Conservation (phyloP, 352 stramenopile species). For the Globisporangium spiculum region DNA sequence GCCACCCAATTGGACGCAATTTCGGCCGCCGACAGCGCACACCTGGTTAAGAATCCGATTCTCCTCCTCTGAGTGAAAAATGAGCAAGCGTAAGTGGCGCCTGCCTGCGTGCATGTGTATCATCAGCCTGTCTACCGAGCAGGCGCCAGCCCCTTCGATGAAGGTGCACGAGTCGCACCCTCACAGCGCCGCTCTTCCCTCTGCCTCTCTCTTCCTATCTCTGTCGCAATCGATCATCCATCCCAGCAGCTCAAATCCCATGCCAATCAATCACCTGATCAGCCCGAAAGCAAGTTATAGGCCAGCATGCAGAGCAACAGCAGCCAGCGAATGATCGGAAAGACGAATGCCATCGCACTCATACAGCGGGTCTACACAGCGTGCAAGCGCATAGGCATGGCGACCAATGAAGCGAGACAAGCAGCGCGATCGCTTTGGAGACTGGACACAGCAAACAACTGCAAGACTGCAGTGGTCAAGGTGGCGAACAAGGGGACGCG, state of each 20-base stretch:
- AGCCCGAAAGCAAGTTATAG: background rate
- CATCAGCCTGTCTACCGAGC: background rate
- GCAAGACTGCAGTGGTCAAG: background rate
- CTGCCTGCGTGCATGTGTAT: conserved; percentile 5
- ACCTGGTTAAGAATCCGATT: conserved; percentile 49
- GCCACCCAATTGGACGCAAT: conserved; percentile 17
- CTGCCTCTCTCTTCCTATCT: background rate
- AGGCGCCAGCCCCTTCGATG: background rate
- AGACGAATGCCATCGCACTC: background rate
- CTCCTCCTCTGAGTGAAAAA: conserved; percentile 75
- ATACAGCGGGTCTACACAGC: background rate
- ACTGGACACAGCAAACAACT: background rate
- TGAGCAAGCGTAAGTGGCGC: conserved; percentile 77
- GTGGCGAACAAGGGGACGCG: background rate
- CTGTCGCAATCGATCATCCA: background rate
- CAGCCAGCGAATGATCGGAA: background rate
- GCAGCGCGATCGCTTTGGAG: too few species aligned
- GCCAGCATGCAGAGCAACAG: background rate
- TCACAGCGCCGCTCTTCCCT: background rate
- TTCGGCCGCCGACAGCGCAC: conserved; percentile 12
- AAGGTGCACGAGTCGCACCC: background rate
- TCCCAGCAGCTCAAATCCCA: background rate
- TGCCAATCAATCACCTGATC: too few species aligned
- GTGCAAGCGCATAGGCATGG: too few species aligned
- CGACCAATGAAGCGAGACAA: too few species aligned